Base-by-base conservation (phyloP, 176 grass and related monocot species). In the Oryza nivara region DNA sequence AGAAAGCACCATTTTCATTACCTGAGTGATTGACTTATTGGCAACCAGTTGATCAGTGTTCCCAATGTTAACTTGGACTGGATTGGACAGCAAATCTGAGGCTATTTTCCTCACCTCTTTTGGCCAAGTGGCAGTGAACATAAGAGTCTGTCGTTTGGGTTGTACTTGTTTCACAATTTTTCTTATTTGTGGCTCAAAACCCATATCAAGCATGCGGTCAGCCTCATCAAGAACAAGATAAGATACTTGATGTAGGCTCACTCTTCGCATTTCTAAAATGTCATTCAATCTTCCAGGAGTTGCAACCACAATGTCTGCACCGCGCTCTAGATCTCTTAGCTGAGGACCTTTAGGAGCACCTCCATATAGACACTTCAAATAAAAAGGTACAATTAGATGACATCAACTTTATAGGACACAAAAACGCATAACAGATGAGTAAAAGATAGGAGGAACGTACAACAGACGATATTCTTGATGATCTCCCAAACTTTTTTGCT, bases 51-150 rank as follows among this genome's bases (percentile, higher is more conserved):
- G 69, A 80, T 98, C 92, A 74, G 85, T 92, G 73, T 74, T 95
- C 45, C 95, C 95, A 70, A 98, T 95, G 85, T 92, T 98, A 75
- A 98, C 92, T 77, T 95, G 95, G 30, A 98, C 78, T 48, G 95
- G 92, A 32, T 90, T 93, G 67, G 20, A 35, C 40, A 98, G 83
- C 73, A 95, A 92, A 82, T 93, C 89, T 11, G 87, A 83, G 26
- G 95, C 95, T 79, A 98, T 98, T 85, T 82, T 88, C 22, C 92
- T 85, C 44, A 98, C 95, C 73, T 93, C 91, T 74, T 49, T 86
- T 25, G 95, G 95, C 95, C 95, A 98, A 60, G 95, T 98, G 44
- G 95, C 95, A 73, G 95, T 98, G 82, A 90, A 98, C 95, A 98
- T 95, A 74, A 98, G 92, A 86, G 95, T 98, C 75, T 98, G 95